Base-by-base conservation (phyloP, 306 rosid species). In the Urtica urens region DNA sequence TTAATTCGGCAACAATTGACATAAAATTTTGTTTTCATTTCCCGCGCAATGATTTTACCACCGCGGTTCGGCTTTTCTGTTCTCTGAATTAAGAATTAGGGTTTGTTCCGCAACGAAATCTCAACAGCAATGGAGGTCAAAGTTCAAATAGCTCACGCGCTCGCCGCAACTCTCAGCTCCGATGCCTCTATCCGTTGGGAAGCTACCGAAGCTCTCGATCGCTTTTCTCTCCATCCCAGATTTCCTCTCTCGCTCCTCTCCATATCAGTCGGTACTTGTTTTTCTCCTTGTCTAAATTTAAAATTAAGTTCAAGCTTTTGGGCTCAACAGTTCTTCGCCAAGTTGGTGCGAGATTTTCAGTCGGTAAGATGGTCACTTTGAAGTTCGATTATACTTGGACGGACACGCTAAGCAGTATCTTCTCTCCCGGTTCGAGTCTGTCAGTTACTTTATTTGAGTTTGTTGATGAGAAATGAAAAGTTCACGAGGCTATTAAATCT, bases 191-290 rank as follows among this genome's bases (percentile, higher is more conserved):
- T 67, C 57, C 76, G 79, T 24, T 78, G 53, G 17, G 22, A 68
- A 9, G 79, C 94, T 25, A 63, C 83, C 46, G 72, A 62, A 30
- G 64, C 76, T 2, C 90, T 86, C 42, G 84, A 82, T 44, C 72
- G 70, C 17, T 55, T 82, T 5, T 86, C 94, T 49, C 65, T 51
- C 34, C 53, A 51, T 54, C 83, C 82, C 7, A 55, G 57, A 35
- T 75, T 86, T 39, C 81, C 86, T 38, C 74, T 75, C 74, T 49
- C 53, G 14, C 78, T 86, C 57, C 82, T 86, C 51, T 58, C 70
- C 62, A 65, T 82, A 31, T 65, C 83, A 55, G 3, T 76, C 8
- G 81, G 96, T 86, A 57, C 23, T 16, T 11, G 14, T 23, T 35
- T 18, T 28, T 9, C n/a, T 34, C 20, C 26, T 46, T n/a, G 2